phyloP scores from a whole-genome alignment of 768 basidiomycete genomes.

The Termitomyces titanicus region DNA sequence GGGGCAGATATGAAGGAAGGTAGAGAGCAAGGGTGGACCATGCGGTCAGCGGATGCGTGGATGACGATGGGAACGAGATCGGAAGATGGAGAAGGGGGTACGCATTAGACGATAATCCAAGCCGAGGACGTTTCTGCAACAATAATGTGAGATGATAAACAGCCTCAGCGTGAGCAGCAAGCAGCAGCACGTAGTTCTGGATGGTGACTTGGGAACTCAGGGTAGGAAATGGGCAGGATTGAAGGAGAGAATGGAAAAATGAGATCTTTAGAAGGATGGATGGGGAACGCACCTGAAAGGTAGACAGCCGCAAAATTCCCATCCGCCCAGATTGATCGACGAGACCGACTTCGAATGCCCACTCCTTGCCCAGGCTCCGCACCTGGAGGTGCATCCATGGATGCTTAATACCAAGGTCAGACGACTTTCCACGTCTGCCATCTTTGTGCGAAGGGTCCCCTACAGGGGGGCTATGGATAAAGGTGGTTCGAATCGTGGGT shows the following conservation, averaged over 20 bases:
- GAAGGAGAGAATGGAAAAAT: neutral
- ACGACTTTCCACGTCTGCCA: conserved; percentile 11
- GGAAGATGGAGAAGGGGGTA: conserved; percentile 70
- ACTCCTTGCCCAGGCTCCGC: conserved; percentile 61
- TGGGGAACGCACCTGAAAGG: conserved; percentile 65
- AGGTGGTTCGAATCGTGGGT: conserved; percentile 65
- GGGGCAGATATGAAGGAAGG: conserved; percentile 54
- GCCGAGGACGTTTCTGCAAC: conserved; percentile 49
- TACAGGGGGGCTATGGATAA: conserved; percentile 56
- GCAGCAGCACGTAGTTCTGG: neutral
- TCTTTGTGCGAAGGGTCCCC: conserved; percentile 5
- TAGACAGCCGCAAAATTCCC: conserved; percentile 66
- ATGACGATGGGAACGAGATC: conserved; percentile 54
- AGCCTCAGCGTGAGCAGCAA: no score
- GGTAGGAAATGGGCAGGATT: neutral
- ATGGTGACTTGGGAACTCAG: neutral
- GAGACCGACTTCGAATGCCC: conserved; percentile 75
- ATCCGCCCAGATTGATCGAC: conserved; percentile 57
- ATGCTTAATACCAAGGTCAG: conserved; percentile 57
- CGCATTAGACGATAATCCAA: conserved; percentile 36
- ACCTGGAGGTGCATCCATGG: conserved; percentile 77
- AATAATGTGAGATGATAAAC: neutral
- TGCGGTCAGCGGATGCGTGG: conserved; percentile 57
- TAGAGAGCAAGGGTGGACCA: conserved; percentile 68
- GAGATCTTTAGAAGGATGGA: neutral